phyloP scores from a whole-genome alignment of 2,329 filamentous ascomycete genomes.

The Paecilomyces sp. region DNA sequence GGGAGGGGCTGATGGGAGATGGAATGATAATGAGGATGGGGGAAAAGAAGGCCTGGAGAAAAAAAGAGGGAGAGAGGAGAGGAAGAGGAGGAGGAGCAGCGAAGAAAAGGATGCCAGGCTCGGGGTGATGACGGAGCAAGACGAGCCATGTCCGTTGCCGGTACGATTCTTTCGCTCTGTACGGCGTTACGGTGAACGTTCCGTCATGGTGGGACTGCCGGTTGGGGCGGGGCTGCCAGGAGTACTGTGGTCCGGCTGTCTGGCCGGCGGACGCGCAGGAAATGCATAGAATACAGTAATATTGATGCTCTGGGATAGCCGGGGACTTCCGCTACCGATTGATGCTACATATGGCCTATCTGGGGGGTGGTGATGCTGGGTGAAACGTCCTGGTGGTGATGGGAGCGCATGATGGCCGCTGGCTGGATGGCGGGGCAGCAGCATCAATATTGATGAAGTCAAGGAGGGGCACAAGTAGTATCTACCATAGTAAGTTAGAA shows the following conservation, averaged over 20 bases:
- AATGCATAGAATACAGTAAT: neutral
- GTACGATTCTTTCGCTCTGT: neutral
- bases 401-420: too few species aligned
- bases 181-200: conserved; percentile 9
- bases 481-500: too few species aligned
- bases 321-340: neutral
- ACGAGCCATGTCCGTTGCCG: neutral
- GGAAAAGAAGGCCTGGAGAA: conserved; percentile 5
- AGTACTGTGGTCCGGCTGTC: conserved; percentile 29
- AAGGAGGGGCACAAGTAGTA: too few species aligned
- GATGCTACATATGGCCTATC: neutral
- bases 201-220: conserved; percentile 25
- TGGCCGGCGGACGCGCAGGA: neutral
- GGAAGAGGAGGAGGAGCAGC: neutral
- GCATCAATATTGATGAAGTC: too few species aligned
- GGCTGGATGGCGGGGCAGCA: too few species aligned
- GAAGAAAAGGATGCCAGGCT: neutral
- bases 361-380: too few species aligned
- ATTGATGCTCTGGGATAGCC: neutral
- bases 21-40: conserved; percentile 4
- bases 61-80: conserved; percentile 6
- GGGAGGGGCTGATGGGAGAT: neutral
- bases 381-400: too few species aligned
- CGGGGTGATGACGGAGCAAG: neutral
- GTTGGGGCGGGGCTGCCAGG: conserved; percentile 16